phyloP scores from a whole-genome alignment of 495 filamentous ascomycete genomes.

The Paragyromitra xinjiangensis region DNA sequence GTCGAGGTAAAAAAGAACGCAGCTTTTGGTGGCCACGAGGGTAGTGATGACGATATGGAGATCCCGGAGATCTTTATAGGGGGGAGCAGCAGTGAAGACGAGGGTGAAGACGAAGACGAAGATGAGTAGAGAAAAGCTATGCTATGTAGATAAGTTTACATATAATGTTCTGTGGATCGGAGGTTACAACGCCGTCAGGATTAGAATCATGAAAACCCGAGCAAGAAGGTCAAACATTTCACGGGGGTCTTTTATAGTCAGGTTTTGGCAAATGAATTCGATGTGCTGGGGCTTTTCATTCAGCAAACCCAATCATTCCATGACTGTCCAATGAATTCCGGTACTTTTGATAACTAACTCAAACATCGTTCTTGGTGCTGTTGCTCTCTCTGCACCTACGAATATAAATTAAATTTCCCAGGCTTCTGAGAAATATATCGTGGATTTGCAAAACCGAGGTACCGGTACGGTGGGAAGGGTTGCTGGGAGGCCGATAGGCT shows the following conservation, averaged over 20 bases:
- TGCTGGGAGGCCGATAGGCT: not conserved
- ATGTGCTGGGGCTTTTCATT: not conserved
- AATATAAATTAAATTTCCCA: not conserved
- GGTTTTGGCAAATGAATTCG: not conserved
- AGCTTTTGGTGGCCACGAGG: slow-evolving; percentile 4
- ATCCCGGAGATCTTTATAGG: slow-evolving; percentile 53
- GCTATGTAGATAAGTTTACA: not conserved
- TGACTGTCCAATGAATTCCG: not conserved
- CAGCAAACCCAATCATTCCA: not conserved
- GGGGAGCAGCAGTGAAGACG: slow-evolving; percentile 40
- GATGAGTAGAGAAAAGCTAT: not conserved
- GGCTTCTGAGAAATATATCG: not conserved
- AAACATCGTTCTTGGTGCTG: too few relatives aligned
- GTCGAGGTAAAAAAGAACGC: not conserved
- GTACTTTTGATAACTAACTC: too few relatives aligned
- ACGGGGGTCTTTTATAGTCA: not conserved
- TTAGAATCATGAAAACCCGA: not conserved
- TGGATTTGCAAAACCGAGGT: not conserved
- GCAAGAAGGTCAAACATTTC: not conserved
- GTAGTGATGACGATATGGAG: slow-evolving; percentile 52
- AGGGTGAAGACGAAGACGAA: not conserved
- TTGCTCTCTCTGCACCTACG: too few relatives aligned
- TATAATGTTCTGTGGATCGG: not conserved
- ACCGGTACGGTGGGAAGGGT: not conserved
- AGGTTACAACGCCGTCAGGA: not conserved